phyloP scores from a whole-genome alignment of 2,329 filamentous ascomycete genomes.

The Fusarium sp. region DNA sequence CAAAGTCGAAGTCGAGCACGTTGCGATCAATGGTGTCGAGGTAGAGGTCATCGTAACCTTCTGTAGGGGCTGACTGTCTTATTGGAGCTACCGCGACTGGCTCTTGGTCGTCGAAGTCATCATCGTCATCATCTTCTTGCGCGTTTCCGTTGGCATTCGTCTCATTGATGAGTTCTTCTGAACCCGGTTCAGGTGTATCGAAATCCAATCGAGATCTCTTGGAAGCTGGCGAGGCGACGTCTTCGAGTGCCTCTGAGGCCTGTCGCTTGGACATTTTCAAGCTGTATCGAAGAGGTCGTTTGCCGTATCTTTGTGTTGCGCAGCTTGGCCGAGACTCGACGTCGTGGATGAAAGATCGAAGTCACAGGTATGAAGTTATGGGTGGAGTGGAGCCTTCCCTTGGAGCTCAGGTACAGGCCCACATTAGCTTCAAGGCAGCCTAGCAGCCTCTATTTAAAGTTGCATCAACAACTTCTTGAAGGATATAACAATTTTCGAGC shows the following conservation, averaged over 20 bases:
- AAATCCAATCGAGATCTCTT: conserved; percentile 66
- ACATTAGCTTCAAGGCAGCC: not conserved
- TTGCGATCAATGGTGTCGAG: conserved; percentile 95
- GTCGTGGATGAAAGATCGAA: conserved; percentile 34
- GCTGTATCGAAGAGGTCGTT: not conserved
- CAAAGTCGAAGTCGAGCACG: conserved; percentile 97
- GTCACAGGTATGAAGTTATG: conserved; percentile 21
- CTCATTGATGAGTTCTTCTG: conserved; percentile 42
- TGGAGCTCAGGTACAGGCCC: conserved; percentile 27
- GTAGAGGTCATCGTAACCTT: conserved; percentile 94
- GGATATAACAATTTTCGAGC: not conserved
- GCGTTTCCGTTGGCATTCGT: conserved; percentile 47
- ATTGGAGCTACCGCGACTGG: conserved; percentile 50
- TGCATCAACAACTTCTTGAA: not conserved
- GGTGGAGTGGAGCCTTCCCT: conserved; percentile 39
- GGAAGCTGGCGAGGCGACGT: conserved; percentile 67
- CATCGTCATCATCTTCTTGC: conserved; percentile 51
- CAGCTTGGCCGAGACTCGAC: conserved; percentile 25
- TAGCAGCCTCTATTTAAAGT: not conserved
- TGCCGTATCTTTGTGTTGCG: not conserved
- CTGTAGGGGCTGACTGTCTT: conserved; percentile 78
- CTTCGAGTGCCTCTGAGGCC: conserved; percentile 70
- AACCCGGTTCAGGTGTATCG: conserved; percentile 50
- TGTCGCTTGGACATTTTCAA: conserved; percentile 64
- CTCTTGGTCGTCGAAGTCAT: conserved; percentile 57